Evolutionary conservation across 176 grass and related monocot species (phyloP).

Genomic region (Hyparrhenia diplandra): DNA sequence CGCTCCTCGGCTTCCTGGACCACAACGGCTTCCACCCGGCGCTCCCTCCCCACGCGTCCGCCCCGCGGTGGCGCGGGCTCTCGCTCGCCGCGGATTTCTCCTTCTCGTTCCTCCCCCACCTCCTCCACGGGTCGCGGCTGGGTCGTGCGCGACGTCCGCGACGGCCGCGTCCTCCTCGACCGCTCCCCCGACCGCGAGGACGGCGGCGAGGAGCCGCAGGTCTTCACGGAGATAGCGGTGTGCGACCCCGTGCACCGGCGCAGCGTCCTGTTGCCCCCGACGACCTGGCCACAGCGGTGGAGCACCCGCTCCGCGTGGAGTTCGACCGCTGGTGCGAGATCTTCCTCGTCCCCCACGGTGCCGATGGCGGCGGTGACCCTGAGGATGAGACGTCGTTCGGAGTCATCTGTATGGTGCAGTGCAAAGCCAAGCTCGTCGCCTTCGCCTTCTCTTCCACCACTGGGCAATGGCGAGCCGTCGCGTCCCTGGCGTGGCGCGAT

Average conservation of each 20-base stretch:
- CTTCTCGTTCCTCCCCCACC: constrained; percentile 36
- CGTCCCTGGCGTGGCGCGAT: constrained; percentile 4
- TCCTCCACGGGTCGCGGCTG: constrained; percentile 1
- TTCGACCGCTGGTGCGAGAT: constrained; percentile 32
- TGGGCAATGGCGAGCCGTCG: constrained; percentile 17
- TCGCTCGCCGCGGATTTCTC: constrained; percentile 34
- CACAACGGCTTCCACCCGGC: constrained; percentile 27
- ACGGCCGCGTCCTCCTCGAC: constrained; percentile 43
- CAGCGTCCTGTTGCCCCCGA: constrained; percentile 20
- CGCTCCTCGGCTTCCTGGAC: constrained; percentile 29
- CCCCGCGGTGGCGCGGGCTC: constrained; percentile 8
- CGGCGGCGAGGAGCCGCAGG: background rate
- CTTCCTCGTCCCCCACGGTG: constrained; percentile 16
- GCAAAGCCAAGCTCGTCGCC: constrained; percentile 24
- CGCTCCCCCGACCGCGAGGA: background rate
- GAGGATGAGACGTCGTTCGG: constrained; percentile 22
- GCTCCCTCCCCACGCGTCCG: constrained; percentile 18
- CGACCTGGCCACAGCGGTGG: constrained; percentile 30
- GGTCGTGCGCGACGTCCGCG: constrained; percentile 29
- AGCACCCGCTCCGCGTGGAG: constrained; percentile 28
- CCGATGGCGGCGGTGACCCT: background rate
- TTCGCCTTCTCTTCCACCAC: constrained; percentile 24
- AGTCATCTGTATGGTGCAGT: constrained; percentile 33
- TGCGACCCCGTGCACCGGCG: constrained; percentile 39
- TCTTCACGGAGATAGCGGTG: constrained; percentile 30